These are phyloP conservation scores for Bimuria novae-zelandiae DNA, from an alignment of 2,329 filamentous ascomycete genomes.

Conservation along the genomic window DNA sequence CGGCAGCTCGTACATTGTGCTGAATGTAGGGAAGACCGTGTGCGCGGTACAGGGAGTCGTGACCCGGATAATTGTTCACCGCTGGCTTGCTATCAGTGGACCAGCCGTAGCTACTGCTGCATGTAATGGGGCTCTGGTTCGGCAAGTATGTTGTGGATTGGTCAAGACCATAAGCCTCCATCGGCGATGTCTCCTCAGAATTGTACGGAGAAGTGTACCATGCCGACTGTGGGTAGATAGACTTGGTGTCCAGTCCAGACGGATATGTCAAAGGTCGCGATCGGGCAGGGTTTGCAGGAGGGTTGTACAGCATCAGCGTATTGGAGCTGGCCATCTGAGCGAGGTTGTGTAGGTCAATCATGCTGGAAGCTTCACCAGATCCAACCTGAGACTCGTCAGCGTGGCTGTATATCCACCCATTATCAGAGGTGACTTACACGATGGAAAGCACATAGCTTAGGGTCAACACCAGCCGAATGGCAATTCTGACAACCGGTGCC, in stretches of 20 bases:
- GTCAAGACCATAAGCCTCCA: conserved; percentile 33
- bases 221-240: conserved; percentile 17
- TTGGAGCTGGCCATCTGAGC: conserved; percentile 24
- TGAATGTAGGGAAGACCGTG: conserved; percentile 25
- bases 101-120: conserved; percentile 27
- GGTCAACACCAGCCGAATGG: conserved; percentile 69
- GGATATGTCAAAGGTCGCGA: conserved; percentile 20
- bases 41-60: conserved; percentile 21
- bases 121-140: conserved; percentile 19
- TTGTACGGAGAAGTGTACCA: conserved; percentile 30
- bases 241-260: conserved; percentile 24
- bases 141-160: conserved; percentile 25
- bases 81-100: conserved; percentile 15
- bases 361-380: conserved; percentile 31
- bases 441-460: conserved; percentile 72
- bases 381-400: conserved; percentile 35
- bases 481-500: conserved; percentile 84
- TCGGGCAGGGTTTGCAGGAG: conserved; percentile 12
- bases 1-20: conserved; percentile 12
- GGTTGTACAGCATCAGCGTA: conserved; percentile 28
- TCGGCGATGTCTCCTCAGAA: conserved; percentile 34
- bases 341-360: conserved; percentile 28
- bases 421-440: conserved; percentile 59
- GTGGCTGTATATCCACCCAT: not conserved
- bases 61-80: conserved; percentile 25